These are phyloP conservation scores for Trichomonascaceae sp. DNA, from an alignment of 1,139 yeast genomes.

Conservation along the genomic window DNA sequence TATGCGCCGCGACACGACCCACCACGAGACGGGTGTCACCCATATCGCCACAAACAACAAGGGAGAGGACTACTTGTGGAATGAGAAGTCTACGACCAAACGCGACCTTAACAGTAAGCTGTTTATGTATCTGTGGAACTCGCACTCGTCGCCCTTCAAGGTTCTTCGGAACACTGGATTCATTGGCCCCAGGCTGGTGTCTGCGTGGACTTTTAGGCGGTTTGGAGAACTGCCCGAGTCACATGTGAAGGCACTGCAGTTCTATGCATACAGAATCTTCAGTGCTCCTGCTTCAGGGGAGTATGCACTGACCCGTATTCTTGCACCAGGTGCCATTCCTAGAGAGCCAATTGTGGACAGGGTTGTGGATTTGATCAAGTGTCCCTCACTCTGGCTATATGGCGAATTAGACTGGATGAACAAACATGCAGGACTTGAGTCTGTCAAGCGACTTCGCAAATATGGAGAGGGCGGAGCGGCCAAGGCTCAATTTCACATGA, in stretches of 20 bases:
- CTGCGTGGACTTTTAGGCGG: conserved; percentile 27
- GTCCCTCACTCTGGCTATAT: conserved; percentile 42
- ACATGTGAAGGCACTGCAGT: conserved; percentile 28
- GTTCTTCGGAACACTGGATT: conserved; percentile 24
- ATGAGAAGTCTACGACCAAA: conserved; percentile 5
- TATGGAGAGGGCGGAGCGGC: conserved; percentile 18
- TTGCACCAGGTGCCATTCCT: conserved; percentile 63
- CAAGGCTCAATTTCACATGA: conserved; percentile 30
- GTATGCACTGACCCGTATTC: conserved; percentile 44
- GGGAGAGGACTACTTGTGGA: not conserved
- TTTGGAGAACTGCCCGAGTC: conserved; percentile 20
- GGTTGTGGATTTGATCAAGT: conserved; percentile 19
- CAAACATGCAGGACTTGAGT: conserved; percentile 51
- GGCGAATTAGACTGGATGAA: conserved; percentile 89
- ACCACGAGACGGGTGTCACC: not conserved
- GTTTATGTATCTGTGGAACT: conserved; percentile 23
- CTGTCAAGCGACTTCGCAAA: conserved; percentile 22
- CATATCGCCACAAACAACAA: not conserved
- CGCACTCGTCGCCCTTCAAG: conserved; percentile 25
- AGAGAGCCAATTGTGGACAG: conserved; percentile 61
- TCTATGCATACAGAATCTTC: conserved; percentile 47
- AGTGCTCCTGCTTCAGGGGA: conserved; percentile 50
- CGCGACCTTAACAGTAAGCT: conserved; percentile 5
- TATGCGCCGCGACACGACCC: not conserved
- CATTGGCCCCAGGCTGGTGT: conserved; percentile 25